Evolutionary conservation across 225 moss, liverwort and hornwort species (phyloP), one percentile per base, ranked within the genome.

Genomic region (Marchantia paleacea): DNA sequence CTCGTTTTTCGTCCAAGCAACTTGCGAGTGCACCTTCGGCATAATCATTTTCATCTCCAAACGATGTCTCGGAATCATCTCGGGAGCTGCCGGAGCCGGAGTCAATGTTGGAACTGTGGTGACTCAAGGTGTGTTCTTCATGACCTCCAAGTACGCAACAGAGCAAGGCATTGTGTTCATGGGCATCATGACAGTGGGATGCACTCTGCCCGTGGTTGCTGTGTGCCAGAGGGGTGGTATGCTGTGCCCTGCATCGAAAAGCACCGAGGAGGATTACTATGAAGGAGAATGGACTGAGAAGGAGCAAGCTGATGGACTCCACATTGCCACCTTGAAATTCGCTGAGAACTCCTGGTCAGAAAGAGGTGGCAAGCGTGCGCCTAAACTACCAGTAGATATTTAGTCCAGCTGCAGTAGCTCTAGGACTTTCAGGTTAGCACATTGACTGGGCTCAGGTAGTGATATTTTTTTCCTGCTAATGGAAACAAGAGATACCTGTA

Each of bases 1-100:
- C 81, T 91, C 92, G 20, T 83, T 91, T 70, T 92, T 87, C 60
- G 91, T 92, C 30, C 86, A 94, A 65, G 92, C 93, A 0, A 87
- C 91, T 0, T 95, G 93, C 61, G 95, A 92, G 0, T 88, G 91
- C 8, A 93, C 93, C 0, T 94, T 94, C 78, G 94, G 94, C 0
- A 82, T 94, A 15, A 84, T 94, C 3, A 92, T 92, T 0, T 94
- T 94, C 82, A 84, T 92, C 18, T 94, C 94, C 0, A 78, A 92
- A 7, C 69, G 94, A 7, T 92, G 92, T 0, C 72, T 94, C 0
- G 94, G 94, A 8, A 87, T 91, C 0, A 89, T 92, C 28, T 92
- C 92, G 2, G 92, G 94, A 0, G 81, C 90, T 51, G 91, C 91
- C 0, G 92, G 92, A 7, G 94, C 94, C 8, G 92, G 92, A 1